A percentile compares a stretch with the other conserved stretches of the same genome.
Conservation (phyloP, 495 filamentous ascomycete genomes). For the Aspergillus diversus region DNA sequence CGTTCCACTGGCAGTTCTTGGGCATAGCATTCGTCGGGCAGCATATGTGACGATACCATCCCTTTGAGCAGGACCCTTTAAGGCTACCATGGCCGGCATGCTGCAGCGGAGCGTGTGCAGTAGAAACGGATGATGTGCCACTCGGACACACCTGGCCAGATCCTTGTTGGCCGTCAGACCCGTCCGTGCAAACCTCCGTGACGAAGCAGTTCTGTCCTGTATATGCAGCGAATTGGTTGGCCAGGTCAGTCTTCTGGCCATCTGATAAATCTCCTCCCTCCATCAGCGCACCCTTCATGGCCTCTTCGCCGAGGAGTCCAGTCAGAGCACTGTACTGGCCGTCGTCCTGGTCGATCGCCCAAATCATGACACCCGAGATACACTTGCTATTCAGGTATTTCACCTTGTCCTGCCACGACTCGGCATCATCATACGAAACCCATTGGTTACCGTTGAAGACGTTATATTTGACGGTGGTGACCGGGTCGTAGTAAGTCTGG, state of each 20-base stretch:
- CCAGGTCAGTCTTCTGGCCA: not conserved
- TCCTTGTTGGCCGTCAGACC: not conserved
- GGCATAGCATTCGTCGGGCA: not conserved
- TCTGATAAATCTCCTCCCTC: slow-evolving; percentile 3
- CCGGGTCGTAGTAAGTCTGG: not conserved
- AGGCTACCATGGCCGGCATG: not conserved
- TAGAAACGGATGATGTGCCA: not conserved
- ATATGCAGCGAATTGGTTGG: not conserved
- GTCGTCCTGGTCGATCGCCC: slow-evolving; percentile 35
- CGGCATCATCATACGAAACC: slow-evolving; percentile 8
- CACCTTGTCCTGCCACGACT: not conserved
- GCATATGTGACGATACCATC: not conserved
- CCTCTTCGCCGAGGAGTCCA: slow-evolving; percentile 22
- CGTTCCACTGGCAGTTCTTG: not conserved
- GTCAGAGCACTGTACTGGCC: slow-evolving; percentile 21
- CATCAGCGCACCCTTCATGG: not conserved
- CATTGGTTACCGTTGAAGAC: not conserved
- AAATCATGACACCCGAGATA: slow-evolving; percentile 32
- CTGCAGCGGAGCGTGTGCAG: not conserved
- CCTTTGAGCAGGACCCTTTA: not conserved
- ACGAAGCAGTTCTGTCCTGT: slow-evolving; percentile 6
- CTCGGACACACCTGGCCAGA: not conserved
- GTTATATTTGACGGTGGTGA: not conserved
- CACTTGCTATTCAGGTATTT: slow-evolving; percentile 6
- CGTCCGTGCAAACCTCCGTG: not conserved